phyloP scores from a whole-genome alignment of 352 stramenopile genomes.

The Phytophthora foliorum region DNA sequence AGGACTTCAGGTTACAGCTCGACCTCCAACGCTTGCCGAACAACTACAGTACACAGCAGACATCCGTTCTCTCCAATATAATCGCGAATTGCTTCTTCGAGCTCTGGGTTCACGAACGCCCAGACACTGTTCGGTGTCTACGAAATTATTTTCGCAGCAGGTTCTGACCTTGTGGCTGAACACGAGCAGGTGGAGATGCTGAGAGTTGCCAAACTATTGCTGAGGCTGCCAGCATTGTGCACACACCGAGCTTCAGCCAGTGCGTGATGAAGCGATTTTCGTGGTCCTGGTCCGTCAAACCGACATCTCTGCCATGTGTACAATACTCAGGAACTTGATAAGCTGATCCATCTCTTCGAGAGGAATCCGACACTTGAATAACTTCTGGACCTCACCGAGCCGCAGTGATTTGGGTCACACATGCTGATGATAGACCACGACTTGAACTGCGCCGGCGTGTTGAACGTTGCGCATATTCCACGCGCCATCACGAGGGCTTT shows the following conservation, averaged over 20 bases:
- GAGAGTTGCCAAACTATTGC: background rate
- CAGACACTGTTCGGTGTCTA: background rate
- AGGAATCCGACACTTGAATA: too few species aligned
- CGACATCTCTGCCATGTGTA: slow-evolving; percentile 22
- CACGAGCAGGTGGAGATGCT: background rate
- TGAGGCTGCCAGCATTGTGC: background rate
- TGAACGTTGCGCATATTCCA: slow-evolving; percentile 81
- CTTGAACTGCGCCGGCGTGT: slow-evolving; percentile 44
- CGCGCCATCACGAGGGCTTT: slow-evolving; percentile 60
- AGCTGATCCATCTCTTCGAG: too few species aligned
- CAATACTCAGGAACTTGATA: slow-evolving; percentile 31
- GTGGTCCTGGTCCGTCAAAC: slow-evolving; percentile 13
- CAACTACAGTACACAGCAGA: background rate
- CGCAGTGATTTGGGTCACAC: slow-evolving; percentile 53
- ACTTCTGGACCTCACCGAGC: slow-evolving; percentile 47
- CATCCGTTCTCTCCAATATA: background rate
- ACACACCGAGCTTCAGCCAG: background rate
- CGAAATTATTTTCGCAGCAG: background rate
- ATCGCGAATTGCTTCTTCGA: slow-evolving; percentile 1
- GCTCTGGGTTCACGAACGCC: background rate
- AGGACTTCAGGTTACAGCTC: slow-evolving; percentile 11
- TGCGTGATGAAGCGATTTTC: background rate
- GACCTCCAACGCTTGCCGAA: slow-evolving; percentile 5
- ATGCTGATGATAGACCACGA: slow-evolving; percentile 68
- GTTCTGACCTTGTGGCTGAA: background rate